Conservation (phyloP, 495 filamentous ascomycete genomes). For the Penicillium paradoxum region DNA sequence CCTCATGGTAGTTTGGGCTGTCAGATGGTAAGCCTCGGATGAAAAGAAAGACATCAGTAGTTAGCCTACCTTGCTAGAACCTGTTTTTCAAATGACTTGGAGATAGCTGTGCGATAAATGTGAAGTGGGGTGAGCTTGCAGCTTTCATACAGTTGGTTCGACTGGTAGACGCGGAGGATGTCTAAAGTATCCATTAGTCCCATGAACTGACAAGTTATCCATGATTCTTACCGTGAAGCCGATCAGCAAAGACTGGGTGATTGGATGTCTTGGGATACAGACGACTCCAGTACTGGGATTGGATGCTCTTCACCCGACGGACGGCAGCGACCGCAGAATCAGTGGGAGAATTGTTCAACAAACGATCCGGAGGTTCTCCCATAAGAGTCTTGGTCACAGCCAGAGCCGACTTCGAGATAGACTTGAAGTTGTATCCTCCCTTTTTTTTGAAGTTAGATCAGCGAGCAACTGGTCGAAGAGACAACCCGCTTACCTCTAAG, state of each 20-base stretch:
- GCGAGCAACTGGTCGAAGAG: not conserved
- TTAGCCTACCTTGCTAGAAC: slow-evolving; percentile 71
- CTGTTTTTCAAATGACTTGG: slow-evolving; percentile 79
- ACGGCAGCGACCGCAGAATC: slow-evolving; percentile 44
- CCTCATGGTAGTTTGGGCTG: slow-evolving; percentile 51
- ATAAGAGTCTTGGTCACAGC: slow-evolving; percentile 90
- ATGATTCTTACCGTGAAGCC: slow-evolving; percentile 48
- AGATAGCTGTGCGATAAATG: slow-evolving; percentile 65
- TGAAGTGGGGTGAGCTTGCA: slow-evolving; percentile 70
- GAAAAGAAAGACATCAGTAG: not conserved
- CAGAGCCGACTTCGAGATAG: slow-evolving; percentile 86
- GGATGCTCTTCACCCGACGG: slow-evolving; percentile 49
- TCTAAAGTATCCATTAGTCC: slow-evolving; percentile 39
- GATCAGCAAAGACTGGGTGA: slow-evolving; percentile 35
- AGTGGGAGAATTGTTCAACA: slow-evolving; percentile 47
- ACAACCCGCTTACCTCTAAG: slow-evolving; percentile 55
- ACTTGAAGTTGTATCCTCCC: slow-evolving; percentile 90
- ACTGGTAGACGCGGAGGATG: slow-evolving; percentile 69
- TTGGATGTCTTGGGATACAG: slow-evolving; percentile 47
- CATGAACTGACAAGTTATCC: not conserved
- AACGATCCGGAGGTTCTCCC: slow-evolving; percentile 82
- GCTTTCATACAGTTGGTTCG: slow-evolving; percentile 60
- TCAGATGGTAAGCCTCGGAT: not conserved
- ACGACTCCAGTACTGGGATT: slow-evolving; percentile 56
- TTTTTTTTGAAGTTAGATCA: slow-evolving; percentile 20